Evolutionary conservation across 805 yeast species (phyloP).

Genomic region (Pichia phayaonensis): DNA sequence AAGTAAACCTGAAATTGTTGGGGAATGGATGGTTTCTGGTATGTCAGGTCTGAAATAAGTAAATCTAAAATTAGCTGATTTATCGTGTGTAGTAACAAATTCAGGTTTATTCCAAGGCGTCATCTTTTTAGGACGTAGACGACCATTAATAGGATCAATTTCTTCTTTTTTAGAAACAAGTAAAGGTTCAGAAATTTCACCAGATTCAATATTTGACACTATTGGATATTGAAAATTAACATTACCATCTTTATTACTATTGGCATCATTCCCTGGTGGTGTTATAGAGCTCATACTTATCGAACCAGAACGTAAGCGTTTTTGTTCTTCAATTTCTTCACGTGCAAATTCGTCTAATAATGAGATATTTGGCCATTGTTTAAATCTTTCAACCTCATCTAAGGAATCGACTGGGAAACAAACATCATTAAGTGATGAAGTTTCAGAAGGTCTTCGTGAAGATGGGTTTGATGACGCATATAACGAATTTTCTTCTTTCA

Average conservation of each 20-base stretch:
- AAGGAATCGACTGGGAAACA: conserved; percentile 73
- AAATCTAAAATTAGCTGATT: conserved; percentile 56
- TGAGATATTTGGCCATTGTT: conserved; percentile 77
- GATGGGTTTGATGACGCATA: conserved; percentile 51
- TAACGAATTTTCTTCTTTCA: conserved; percentile 17
- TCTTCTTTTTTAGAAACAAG: conserved; percentile 39
- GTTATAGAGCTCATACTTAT: conserved; percentile 16
- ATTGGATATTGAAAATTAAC: conserved; percentile 36
- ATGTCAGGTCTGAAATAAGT: conserved; percentile 90
- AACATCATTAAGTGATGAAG: conserved; percentile 83
- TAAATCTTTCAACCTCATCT: conserved; percentile 17
- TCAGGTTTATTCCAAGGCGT: conserved; percentile 59
- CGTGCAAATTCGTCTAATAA: conserved; percentile 70
- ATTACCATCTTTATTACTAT: conserved; percentile 3
- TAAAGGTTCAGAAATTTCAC: conserved; percentile 19
- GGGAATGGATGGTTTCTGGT: conserved; percentile 83
- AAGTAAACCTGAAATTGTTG: conserved; percentile 74
- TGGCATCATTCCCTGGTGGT: not conserved
- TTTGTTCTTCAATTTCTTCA: conserved; percentile 46
- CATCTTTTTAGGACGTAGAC: conserved; percentile 67
- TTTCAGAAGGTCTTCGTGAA: conserved; percentile 51
- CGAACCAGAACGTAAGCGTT: conserved; percentile 22
- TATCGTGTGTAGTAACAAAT: conserved; percentile 12
- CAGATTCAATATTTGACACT: conserved; percentile 25
- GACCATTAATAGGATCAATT: conserved; percentile 47